Evolutionary conservation across 139 green algal species (phyloP), one percentile per base, ranked within the genome.

Genomic region (Coelastrella sp.): DNA sequence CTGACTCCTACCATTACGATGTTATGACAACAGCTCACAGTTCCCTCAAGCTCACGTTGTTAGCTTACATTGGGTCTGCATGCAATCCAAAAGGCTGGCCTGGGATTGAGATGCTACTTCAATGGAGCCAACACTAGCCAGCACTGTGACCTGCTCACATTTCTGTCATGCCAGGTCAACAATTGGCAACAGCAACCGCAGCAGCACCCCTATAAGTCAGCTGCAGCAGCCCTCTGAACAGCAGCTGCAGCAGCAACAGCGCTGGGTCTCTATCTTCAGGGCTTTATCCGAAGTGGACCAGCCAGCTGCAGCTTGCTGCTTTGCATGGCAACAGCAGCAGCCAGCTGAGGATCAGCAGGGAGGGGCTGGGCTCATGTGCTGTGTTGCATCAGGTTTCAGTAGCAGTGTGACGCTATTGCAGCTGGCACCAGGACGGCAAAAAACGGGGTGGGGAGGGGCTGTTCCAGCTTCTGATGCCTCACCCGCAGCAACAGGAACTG

Each of bases 251-350:
- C 80, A 23, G n/a, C 80, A 74, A 10, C 58, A 68, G 13, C 56
- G 23, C n/a, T 20, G 22, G n/a, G 20, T 47, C 7, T 68, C 80
- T n/a, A 22, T 10, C 59, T 86, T 86, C 59, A 59, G 80, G 19
- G 80, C 80, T 73, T 14, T 86, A 19, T 1, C 80, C 57, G 80
- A 74, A 19, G n/a, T 86, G 20, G 58, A 56, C 6, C 80, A 64
- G 13, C 80, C 80, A 60, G 80, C 80, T 22, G 59, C 59, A 59
- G 80, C 80, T 11, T 86, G 80, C 59, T 86, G 80, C 80, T 86
- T 86, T 59, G 20, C 80, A 57, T 57, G 22, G 74, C 74, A 32
- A 59, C 59, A 20, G 17, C 80, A 60, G 20, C 59, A 73, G 80
- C 80, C 8, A 19, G 61, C 61, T 71, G 61, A 10, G 11, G 11